phyloP scores from a whole-genome alignment of 78 protist species.

The Cavenderia fasciculata region DNA sequence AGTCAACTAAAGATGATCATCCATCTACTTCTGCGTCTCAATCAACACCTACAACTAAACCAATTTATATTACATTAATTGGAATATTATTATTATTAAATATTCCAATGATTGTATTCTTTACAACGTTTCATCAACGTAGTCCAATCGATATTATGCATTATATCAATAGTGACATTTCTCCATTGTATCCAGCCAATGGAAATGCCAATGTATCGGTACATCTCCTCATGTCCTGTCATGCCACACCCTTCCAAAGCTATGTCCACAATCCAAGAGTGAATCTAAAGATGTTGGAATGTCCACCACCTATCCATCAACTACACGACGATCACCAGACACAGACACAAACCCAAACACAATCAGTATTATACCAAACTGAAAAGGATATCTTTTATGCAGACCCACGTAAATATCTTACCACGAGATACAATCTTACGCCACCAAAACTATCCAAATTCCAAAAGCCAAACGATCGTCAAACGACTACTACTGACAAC shows the following conservation, averaged over 20 bases:
- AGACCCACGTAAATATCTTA: no score
- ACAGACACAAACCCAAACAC: no score
- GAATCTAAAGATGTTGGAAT: slow-evolving; percentile 45
- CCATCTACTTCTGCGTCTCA: not conserved
- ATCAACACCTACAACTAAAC: slow-evolving; percentile 1
- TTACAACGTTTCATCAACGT: slow-evolving; percentile 62
- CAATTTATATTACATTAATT: not conserved
- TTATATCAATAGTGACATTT: slow-evolving; percentile 15
- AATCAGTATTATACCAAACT: no score
- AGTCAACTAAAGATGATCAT: not conserved
- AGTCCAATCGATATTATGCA: slow-evolving; percentile 71
- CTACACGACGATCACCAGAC: no score
- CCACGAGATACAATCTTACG: no score
- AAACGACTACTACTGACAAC: no score
- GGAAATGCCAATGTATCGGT: not conserved
- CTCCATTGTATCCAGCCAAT: not conserved
- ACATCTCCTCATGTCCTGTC: slow-evolving; percentile 86
- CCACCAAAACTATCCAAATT: no score
- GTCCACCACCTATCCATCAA: slow-evolving; percentile 83
- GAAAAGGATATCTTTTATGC: no score
- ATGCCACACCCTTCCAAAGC: slow-evolving; percentile 85
- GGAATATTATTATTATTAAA: not conserved
- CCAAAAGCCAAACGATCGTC: no score
- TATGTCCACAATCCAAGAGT: slow-evolving; percentile 73
- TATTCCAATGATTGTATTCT: slow-evolving; percentile 67